These are phyloP conservation scores for Ilex asprella DNA, from an alignment of 257 asterid species.

Conservation along the genomic window DNA sequence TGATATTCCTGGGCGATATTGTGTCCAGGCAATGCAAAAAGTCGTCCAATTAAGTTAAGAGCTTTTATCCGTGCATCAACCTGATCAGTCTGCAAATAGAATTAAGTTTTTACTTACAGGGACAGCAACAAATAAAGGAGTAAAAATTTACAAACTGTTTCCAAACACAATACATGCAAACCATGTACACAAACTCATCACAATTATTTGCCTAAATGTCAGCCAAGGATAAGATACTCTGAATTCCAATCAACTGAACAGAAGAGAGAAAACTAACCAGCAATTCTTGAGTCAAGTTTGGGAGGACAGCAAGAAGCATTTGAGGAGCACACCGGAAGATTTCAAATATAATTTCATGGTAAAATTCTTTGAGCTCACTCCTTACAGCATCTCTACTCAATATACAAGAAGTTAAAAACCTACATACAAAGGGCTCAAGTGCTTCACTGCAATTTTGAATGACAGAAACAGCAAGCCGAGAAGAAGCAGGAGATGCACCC, in stretches of 20 bases:
- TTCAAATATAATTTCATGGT: slow-evolving; percentile 68
- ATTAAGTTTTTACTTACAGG: slow-evolving; percentile 15
- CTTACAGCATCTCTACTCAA: slow-evolving; percentile 49
- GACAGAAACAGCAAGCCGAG: slow-evolving; percentile 61
- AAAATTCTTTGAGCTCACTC: slow-evolving; percentile 64
- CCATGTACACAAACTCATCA: neutral
- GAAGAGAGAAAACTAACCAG: slow-evolving; percentile 45
- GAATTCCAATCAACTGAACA: slow-evolving; percentile 14
- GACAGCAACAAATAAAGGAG: slow-evolving; percentile 17
- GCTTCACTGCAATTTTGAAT: slow-evolving; percentile 48
- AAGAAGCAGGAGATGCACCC: slow-evolving; percentile 54
- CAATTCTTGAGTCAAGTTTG: slow-evolving; percentile 63
- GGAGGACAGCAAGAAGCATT: slow-evolving; percentile 67
- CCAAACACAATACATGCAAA: neutral
- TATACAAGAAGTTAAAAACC: slow-evolving; percentile 74
- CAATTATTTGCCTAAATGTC: neutral
- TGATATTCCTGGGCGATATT: slow-evolving; percentile 51
- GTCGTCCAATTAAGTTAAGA: slow-evolving; percentile 52
- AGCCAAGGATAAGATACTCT: too few relatives aligned
- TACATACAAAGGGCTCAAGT: slow-evolving; percentile 41
- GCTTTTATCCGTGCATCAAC: slow-evolving; percentile 91
- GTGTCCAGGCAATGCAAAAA: slow-evolving; percentile 57
- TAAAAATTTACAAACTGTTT: slow-evolving; percentile 3
- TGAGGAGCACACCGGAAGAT: slow-evolving; percentile 66
- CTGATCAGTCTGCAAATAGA: slow-evolving; percentile 75